A percentile compares a stretch with the other conserved stretches of the same genome.
Evolutionary conservation across 1,139 yeast species (phyloP).

Genomic region (Martiniozyma asiatica): DNA sequence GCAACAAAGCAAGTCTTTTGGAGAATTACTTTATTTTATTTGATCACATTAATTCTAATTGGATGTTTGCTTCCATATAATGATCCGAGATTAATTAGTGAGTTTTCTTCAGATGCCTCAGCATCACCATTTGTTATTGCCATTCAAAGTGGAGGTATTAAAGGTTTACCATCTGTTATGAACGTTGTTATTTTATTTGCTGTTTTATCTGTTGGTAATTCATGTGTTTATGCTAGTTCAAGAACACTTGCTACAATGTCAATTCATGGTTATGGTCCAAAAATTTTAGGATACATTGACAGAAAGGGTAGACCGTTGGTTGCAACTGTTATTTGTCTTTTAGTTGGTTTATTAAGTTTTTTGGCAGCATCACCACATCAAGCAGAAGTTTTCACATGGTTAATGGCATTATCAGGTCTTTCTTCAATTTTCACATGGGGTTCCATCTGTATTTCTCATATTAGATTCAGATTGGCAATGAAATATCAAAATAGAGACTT

Average conservation of each 20-base stretch:
- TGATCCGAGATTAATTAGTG: slow-evolving; percentile 32
- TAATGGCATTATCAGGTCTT: slow-evolving; percentile 66
- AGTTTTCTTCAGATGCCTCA: slow-evolving; percentile 35
- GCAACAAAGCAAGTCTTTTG: slow-evolving; percentile 67
- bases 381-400: slow-evolving; percentile 60
- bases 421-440: slow-evolving; percentile 81
- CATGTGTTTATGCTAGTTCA: slow-evolving; percentile 63
- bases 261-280: slow-evolving; percentile 66
- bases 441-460: slow-evolving; percentile 57
- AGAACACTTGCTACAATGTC: slow-evolving; percentile 71
- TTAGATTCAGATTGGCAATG: slow-evolving; percentile 67
- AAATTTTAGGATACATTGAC: slow-evolving; percentile 56
- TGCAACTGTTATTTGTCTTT: slow-evolving; percentile 42
- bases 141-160: slow-evolving; percentile 39
- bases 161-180: slow-evolving; percentile 49
- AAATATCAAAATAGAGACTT: slow-evolving; percentile 43
- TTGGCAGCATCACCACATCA: slow-evolving; percentile 47
- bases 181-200: slow-evolving; percentile 58
- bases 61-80: slow-evolving; percentile 58
- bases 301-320: slow-evolving; percentile 56
- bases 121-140: slow-evolving; percentile 72
- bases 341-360: slow-evolving; percentile 55
- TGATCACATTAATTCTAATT: slow-evolving; percentile 34
- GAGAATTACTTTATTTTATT: slow-evolving; percentile 55
- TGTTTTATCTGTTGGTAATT: slow-evolving; percentile 56